These are phyloP conservation scores for Pseudohyphozyma bogoriensis DNA, from an alignment of 768 basidiomycete species.

Conservation along the genomic window DNA sequence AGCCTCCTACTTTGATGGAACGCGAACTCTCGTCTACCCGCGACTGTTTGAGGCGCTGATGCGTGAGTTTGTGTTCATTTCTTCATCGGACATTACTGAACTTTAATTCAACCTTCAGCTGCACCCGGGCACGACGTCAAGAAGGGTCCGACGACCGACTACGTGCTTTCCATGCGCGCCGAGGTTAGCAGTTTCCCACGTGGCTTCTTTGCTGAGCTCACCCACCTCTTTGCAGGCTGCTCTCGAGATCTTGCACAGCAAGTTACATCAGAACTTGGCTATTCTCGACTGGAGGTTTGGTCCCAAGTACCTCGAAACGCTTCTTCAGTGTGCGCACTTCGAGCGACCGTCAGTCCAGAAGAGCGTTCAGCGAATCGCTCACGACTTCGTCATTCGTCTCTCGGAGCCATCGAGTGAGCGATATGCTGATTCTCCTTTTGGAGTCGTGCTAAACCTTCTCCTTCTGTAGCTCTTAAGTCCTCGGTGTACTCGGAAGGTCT, in stretches of 20 bases:
- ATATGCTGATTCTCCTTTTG: no score
- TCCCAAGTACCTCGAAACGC: slow-evolving; percentile 48
- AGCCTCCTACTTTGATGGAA: slow-evolving; percentile 39
- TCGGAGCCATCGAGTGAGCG: slow-evolving; percentile 25
- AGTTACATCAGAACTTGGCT: slow-evolving; percentile 32
- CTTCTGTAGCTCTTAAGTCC: slow-evolving; percentile 11
- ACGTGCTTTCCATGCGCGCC: slow-evolving; percentile 58
- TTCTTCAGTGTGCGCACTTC: slow-evolving; percentile 69
- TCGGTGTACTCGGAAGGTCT: slow-evolving; percentile 12
- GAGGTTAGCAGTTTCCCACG: not conserved
- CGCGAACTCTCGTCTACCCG: slow-evolving; percentile 38
- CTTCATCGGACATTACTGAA: slow-evolving; percentile 32
- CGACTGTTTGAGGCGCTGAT: slow-evolving; percentile 39
- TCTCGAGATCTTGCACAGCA: slow-evolving; percentile 39
- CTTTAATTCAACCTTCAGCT: slow-evolving; percentile 53
- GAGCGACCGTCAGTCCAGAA: slow-evolving; percentile 75
- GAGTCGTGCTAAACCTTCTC: not conserved
- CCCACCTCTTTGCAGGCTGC: slow-evolving; percentile 30
- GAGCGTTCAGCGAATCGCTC: slow-evolving; percentile 51
- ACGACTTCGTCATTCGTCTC: slow-evolving; percentile 33
- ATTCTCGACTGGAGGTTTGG: slow-evolving; percentile 54
- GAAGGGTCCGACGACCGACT: slow-evolving; percentile 50
- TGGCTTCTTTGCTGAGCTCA: not conserved
- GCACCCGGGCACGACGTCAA: slow-evolving; percentile 78
- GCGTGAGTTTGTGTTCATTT: slow-evolving; percentile 42